A percentile compares a stretch with the other conserved stretches of the same genome.
These are phyloP conservation scores for Melastoma candidum DNA, from an alignment of 441 rosid species.

Conservation along the genomic window DNA sequence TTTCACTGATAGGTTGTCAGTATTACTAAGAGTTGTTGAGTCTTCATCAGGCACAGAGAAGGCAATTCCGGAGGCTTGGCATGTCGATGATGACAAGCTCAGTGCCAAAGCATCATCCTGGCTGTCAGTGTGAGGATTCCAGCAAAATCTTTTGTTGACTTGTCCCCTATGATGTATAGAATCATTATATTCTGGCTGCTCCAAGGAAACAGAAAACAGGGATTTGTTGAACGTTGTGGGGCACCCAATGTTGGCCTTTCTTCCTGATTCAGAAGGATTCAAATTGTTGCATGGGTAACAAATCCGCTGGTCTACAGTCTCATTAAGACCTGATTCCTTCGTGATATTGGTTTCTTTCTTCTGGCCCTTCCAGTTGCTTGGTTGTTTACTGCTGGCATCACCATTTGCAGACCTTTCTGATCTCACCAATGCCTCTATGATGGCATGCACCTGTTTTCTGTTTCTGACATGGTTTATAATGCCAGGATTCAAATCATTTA, in stretches of 20 bases:
- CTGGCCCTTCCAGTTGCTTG: slow-evolving; percentile 26
- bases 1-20: slow-evolving; percentile 51
- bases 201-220: slow-evolving; percentile 16
- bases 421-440: slow-evolving; percentile 71
- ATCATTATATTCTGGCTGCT: slow-evolving; percentile 24
- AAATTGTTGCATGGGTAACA: slow-evolving; percentile 24
- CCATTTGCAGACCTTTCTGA: slow-evolving; percentile 33
- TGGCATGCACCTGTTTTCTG: slow-evolving; percentile 78
- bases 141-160: slow-evolving; percentile 12
- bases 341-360: slow-evolving; percentile 16
- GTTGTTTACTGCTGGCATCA: slow-evolving; percentile 21
- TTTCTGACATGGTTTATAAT: slow-evolving; percentile 85
- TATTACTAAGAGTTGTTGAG: slow-evolving; percentile 32
- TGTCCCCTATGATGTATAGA: slow-evolving; percentile 22
- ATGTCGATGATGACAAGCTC: slow-evolving; percentile 39
- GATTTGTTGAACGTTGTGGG: slow-evolving; percentile 17
- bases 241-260: slow-evolving; percentile 25
- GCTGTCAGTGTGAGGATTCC: slow-evolving; percentile 15
- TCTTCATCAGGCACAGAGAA: slow-evolving; percentile 38
- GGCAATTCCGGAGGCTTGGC: slow-evolving; percentile 32
- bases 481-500: slow-evolving; percentile 81
- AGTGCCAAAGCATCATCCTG: slow-evolving; percentile 32
- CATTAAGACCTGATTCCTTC: slow-evolving; percentile 19
- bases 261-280: slow-evolving; percentile 19
- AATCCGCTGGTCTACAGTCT: slow-evolving; percentile 23